Conservation (phyloP, 1,284 basidiomycete species). For the Bjerkandera adusta region DNA sequence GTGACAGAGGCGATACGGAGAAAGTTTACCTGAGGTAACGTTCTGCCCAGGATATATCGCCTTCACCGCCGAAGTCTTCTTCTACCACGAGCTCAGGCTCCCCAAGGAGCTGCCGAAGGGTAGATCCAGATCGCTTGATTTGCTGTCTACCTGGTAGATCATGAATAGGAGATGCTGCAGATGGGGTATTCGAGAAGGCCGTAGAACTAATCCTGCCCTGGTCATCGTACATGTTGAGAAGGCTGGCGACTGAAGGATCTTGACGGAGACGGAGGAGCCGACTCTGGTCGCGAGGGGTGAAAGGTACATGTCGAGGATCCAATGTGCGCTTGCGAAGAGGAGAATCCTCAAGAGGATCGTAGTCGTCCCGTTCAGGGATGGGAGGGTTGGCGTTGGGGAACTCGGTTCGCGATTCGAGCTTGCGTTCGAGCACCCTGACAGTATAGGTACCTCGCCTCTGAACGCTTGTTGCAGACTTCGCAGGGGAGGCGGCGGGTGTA, state of each 20-base stretch:
- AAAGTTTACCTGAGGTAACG: slow-evolving; percentile 57
- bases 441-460: slow-evolving; percentile 61
- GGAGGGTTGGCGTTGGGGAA: slow-evolving; percentile 59
- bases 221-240: slow-evolving; percentile 70
- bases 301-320: slow-evolving; percentile 25
- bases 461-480: slow-evolving; percentile 37
- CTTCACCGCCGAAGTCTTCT: slow-evolving; percentile 43
- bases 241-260: slow-evolving; percentile 73
- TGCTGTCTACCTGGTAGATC: slow-evolving; percentile 45
- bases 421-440: slow-evolving; percentile 64
- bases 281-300: slow-evolving; percentile 48
- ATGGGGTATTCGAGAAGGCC: slow-evolving; percentile 63
- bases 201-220: slow-evolving; percentile 57
- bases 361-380: slow-evolving; percentile 19
- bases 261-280: slow-evolving; percentile 60
- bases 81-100: slow-evolving; percentile 41
- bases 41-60: slow-evolving; percentile 81
- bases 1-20: not conserved
- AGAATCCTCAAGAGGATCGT: slow-evolving; percentile 23
- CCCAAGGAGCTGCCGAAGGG: slow-evolving; percentile 67
- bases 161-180: slow-evolving; percentile 28
- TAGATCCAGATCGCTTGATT: slow-evolving; percentile 61
- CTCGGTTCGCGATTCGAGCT: slow-evolving; percentile 58
- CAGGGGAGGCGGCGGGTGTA: slow-evolving; percentile 43
- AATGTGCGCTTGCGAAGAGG: slow-evolving; percentile 11